Conservation (phyloP, 108 stramenopile genomes). For the Cylindrotheca fusiformis region DNA sequence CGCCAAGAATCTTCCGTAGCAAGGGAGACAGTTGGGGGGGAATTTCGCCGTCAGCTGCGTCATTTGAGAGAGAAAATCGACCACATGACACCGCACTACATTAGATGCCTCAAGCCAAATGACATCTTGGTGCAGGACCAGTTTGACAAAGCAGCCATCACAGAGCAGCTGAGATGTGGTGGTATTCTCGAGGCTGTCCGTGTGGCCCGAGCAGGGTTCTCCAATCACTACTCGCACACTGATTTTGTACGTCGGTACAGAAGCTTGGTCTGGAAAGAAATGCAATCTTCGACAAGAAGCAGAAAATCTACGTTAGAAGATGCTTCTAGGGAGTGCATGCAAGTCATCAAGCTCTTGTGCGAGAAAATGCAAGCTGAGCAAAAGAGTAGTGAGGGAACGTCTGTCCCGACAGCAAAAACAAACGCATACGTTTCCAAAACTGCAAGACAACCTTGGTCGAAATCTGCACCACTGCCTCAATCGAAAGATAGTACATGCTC, state of each 20-base stretch:
- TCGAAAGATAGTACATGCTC: background rate
- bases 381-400: slow-evolving; percentile 25
- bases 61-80: slow-evolving; percentile 72
- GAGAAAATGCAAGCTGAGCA: slow-evolving; percentile 23
- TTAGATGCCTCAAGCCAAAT: slow-evolving; percentile 93
- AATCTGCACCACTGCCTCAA: slow-evolving; percentile 8
- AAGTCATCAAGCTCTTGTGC: slow-evolving; percentile 32
- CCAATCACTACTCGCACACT: slow-evolving; percentile 79
- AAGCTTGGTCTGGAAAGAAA: slow-evolving; percentile 42
- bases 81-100: slow-evolving; percentile 78
- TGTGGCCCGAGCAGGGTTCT: slow-evolving; percentile 87
- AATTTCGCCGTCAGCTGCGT: slow-evolving; percentile 66
- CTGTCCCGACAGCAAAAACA: slow-evolving; percentile 18
- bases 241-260: slow-evolving; percentile 68
- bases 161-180: slow-evolving; percentile 86
- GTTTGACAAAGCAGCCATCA: slow-evolving; percentile 78
- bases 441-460: slow-evolving; percentile 34
- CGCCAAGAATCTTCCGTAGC: slow-evolving; percentile 44
- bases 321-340: slow-evolving; percentile 5
- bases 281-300: slow-evolving; percentile 2
- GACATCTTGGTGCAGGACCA: slow-evolving; percentile 73
- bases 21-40: slow-evolving; percentile 66
- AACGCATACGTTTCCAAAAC: slow-evolving; percentile 18
- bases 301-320: background rate
- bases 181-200: slow-evolving; percentile 92